Evolutionary conservation across 2,329 filamentous ascomycete genomes (phyloP).

Genomic region (Talaromyces amestolkiae): DNA sequence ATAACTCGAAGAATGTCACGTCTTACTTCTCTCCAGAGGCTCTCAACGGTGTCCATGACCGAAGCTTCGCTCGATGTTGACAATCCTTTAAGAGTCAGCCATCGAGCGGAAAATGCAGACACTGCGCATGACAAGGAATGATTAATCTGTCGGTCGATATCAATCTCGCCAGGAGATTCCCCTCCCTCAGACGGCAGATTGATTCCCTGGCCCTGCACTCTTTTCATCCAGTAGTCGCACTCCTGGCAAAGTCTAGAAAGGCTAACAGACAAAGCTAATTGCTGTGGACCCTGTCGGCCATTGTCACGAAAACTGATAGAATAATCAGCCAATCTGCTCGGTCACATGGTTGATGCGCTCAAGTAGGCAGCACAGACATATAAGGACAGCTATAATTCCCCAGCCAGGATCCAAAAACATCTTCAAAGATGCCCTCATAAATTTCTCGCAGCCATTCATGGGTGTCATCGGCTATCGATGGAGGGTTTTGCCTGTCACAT

Average conservation of each 20-base stretch:
- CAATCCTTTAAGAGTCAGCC: slow-evolving; percentile 27
- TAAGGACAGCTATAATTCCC: slow-evolving; percentile 46
- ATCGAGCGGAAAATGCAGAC: slow-evolving; percentile 29
- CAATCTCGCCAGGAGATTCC: slow-evolving; percentile 9
- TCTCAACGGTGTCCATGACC: slow-evolving; percentile 24
- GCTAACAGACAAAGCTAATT: slow-evolving; percentile 21
- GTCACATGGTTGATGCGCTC: slow-evolving; percentile 7
- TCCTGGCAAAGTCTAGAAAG: slow-evolving; percentile 23
- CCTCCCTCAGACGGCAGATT: slow-evolving; percentile 12
- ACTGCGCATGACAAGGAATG: slow-evolving; percentile 28
- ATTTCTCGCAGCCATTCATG: slow-evolving; percentile 27
- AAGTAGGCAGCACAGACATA: slow-evolving; percentile 30
- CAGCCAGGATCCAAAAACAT: slow-evolving; percentile 46
- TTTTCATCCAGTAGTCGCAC: slow-evolving; percentile 39
- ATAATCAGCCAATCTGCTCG: background rate
- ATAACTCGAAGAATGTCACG: slow-evolving; percentile 43
- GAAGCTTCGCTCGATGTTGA: slow-evolving; percentile 3
- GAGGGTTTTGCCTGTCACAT: background rate
- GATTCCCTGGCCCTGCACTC: slow-evolving; percentile 25
- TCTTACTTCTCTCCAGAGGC: slow-evolving; percentile 38
- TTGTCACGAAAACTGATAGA: slow-evolving; percentile 15
- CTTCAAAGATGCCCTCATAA: slow-evolving; percentile 40
- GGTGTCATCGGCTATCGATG: slow-evolving; percentile 1
- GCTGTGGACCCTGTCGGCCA: slow-evolving; percentile 4
- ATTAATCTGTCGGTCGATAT: slow-evolving; percentile 25